Conservation (phyloP, 768 basidiomycete species). For the Pulveroboletus sp. region DNA sequence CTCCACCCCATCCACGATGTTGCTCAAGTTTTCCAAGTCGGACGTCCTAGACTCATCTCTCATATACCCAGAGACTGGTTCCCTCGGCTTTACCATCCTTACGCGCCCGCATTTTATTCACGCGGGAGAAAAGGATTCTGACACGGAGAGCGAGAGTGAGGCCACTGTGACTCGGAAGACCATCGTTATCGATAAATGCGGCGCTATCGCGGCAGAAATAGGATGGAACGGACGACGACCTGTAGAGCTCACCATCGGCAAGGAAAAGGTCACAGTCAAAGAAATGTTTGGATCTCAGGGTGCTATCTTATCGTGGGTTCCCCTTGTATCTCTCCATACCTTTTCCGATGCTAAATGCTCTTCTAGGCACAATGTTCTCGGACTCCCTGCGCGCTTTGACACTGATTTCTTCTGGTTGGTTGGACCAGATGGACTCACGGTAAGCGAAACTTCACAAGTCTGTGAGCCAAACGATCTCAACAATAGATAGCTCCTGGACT, state of each 20-base stretch:
- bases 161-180: constrained; percentile 36
- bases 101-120: constrained; percentile 36
- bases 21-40: constrained; percentile 53
- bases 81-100: constrained; percentile 44
- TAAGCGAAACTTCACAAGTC: constrained; percentile 26
- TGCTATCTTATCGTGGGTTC: constrained; percentile 48
- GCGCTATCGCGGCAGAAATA: constrained; percentile 42
- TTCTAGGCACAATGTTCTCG: constrained; percentile 52
- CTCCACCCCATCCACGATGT: constrained; percentile 32
- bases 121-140: constrained; percentile 24
- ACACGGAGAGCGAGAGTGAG: constrained; percentile 27
- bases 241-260: constrained; percentile 44
- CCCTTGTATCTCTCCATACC: neutral
- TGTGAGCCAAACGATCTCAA: constrained; percentile 5
- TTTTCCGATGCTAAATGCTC: neutral
- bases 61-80: constrained; percentile 48
- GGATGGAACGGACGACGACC: constrained; percentile 52
- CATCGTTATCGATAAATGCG: constrained; percentile 38
- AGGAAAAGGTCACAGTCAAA: constrained; percentile 46
- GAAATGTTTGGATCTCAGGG: constrained; percentile 56
- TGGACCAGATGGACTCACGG: constrained; percentile 48
- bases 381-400: constrained; percentile 59
- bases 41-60: constrained; percentile 57
- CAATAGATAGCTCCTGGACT: constrained; percentile 44
- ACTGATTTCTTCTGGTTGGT: constrained; percentile 58